phyloP scores from a whole-genome alignment of 2,329 filamentous ascomycete species.

The Colletotrichum ledebouriae region DNA sequence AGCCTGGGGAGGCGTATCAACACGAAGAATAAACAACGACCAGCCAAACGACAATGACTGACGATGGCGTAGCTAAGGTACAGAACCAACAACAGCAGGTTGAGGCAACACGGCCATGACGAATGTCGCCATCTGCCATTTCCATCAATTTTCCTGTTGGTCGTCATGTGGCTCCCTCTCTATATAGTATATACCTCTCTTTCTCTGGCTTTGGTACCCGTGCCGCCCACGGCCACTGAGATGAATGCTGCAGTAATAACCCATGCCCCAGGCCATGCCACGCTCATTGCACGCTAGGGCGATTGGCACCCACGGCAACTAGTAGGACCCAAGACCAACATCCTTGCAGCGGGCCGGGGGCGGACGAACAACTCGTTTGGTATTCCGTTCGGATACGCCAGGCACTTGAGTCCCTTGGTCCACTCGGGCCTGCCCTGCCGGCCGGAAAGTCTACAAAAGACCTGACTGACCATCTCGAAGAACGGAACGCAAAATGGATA shows the following conservation, averaged over 20 bases:
- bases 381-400: conserved; percentile 1
- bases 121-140: conserved; percentile 25
- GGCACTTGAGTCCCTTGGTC: conserved; percentile 14
- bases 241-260: conserved; percentile 15
- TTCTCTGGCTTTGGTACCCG: conserved; percentile 8
- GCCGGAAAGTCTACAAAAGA: conserved; percentile 29
- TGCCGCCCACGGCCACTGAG: conserved; percentile 23
- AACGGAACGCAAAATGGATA: conserved; percentile 40
- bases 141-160: conserved; percentile 14
- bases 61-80: neutral
- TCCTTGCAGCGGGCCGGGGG: conserved; percentile 33
- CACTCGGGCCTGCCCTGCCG: conserved; percentile 41
- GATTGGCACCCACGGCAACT: conserved; percentile 27
- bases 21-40: conserved; percentile 5
- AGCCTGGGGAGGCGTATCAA: conserved; percentile 4
- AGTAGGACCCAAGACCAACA: conserved; percentile 12
- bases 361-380: conserved; percentile 38
- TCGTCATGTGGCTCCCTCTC: neutral
- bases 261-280: conserved; percentile 34
- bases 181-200: neutral
- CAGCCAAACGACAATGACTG: conserved; percentile 1
- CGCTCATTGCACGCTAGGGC: conserved; percentile 39
- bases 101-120: conserved; percentile 1
- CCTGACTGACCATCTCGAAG: conserved; percentile 38
- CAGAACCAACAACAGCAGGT: neutral